Evolutionary conservation across 2,329 filamentous ascomycete genomes (phyloP), one percentile per base, ranked within the genome.

Genomic region (Talaromyces sp.): DNA sequence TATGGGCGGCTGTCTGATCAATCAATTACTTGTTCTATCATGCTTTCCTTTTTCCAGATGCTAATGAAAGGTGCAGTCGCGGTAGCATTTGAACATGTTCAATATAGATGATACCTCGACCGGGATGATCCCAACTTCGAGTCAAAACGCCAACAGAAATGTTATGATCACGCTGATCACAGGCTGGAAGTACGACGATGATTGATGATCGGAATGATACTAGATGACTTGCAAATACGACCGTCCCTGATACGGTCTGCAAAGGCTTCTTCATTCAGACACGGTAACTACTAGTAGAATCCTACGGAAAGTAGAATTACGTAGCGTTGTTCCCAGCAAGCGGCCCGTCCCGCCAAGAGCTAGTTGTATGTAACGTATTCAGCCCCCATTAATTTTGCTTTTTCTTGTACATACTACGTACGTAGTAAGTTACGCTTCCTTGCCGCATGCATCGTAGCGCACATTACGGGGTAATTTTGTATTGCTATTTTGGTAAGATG

Each of bases 1-100:
- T 67, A 70, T 75, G 76, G 74, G 74, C 75, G 76, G 76, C 73
- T 78, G 76, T 78, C 73, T 78, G 76, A 77, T 78, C 73, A 77
- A 63, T 65, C 61, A 61, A 61, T 66, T 63, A 56, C 33, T 54
- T 63, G 25, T 59, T 56, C 35, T 31, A 52, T 27, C 45, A 47
- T 47, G 1, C 15, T 19, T 31, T 52, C 13, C 13, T 27, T 54
- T 39, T 60, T 60, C 13, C 13, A 41, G 39, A 37, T 43, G 45
- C 19, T 17, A 47, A 22, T 27, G 13, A 22, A 11, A 27, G 41
- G 19, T 59, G 52, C 25, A 41, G 37, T 41, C n/a, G 60, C 39
- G 56, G 35, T 62, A 39, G 50, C 45, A 60, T 47, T 60, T 17
- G 17, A 47, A 31, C 27, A 37, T 45, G 9, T 10, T 35, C 27